Percentiles rank a stretch among this genome's conserved stretches.
phyloP scores from a whole-genome alignment of 108 stramenopile species.

The Mediolabrus comicus region DNA sequence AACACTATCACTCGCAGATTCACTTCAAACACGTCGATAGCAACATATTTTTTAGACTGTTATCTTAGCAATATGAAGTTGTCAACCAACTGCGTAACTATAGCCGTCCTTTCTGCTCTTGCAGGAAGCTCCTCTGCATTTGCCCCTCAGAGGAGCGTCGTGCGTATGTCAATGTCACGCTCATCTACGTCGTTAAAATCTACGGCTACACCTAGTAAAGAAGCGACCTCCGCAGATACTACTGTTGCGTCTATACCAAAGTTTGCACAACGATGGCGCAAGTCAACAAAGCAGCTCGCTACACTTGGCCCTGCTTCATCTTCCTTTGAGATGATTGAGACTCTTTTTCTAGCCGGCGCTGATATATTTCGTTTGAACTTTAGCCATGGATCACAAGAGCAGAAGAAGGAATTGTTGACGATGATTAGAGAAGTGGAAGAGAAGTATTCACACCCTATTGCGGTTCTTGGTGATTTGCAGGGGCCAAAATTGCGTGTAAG shows the following conservation, averaged over 20 bases:
- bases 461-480: conserved; percentile 70
- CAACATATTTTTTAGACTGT: too few species aligned
- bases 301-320: conserved; percentile 85
- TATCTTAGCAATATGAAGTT: too few species aligned
- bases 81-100: neutral
- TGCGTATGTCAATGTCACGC: neutral
- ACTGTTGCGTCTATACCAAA: neutral
- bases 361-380: conserved; percentile 91
- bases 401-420: conserved; percentile 70
- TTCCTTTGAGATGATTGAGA: conserved; percentile 76
- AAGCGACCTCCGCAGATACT: neutral
- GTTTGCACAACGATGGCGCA: conserved; percentile 68
- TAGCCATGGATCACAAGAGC: conserved; percentile 77
- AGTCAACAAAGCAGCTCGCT: conserved; percentile 79
- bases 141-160: neutral
- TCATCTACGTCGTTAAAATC: neutral
- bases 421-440: conserved; percentile 61
- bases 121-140: neutral
- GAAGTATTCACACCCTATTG: conserved; percentile 89
- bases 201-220: neutral
- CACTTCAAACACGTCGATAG: too few species aligned
- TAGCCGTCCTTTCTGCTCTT: neutral
- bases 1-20: neutral
- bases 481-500: conserved; percentile 81
- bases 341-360: conserved; percentile 81